Evolutionary conservation across 2,329 filamentous ascomycete species (phyloP), one percentile per base, ranked within the genome.

Genomic region (Diplodia mutila): DNA sequence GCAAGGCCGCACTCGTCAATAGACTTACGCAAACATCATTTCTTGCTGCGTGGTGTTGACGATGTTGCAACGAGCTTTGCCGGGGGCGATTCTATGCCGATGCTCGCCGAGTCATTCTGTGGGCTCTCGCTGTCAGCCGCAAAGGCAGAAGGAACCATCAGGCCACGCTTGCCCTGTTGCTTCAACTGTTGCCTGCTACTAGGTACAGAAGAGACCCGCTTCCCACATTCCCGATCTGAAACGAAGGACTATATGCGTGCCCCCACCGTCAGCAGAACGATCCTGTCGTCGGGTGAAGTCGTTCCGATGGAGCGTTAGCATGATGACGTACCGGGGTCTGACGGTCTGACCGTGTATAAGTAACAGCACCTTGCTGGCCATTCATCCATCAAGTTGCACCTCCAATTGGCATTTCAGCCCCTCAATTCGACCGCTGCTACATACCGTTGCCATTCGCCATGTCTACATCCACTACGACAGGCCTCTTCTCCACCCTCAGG

Each of bases 401-500:
- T 7, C 25, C 29, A n/a, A 39, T 14, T 54, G 18, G 32, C 21
- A 32, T 7, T 7, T 2, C 29, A 32, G 8, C 29, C 29, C 29
- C 6, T 32, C 39, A 29, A 18, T 21, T 39, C 23, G 39, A 32
- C 29, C 29, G 6, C 29, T 32, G 29, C 1, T 8, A 32, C 29
- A 7, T 32, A 5, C 8, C 8, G 29, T 32, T 12, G 32, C 11
- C 32, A 12, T 14, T 7, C 55, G 42, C 23, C 25, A 59, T 57
- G 52, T 55, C 53, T 48, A 46, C 57, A 5, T 9, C 66, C 1
- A n/a, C 27, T 16, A 49, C 64, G 2, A 11, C 64, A 7, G 64
- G 64, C 18, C 23, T 66, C 2, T 57, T 66, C 39, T 66, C 64
- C 27, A 66, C 64, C 37, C 23, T 66, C 25, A 25, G 64, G 37